phyloP scores from a whole-genome alignment of 257 asterid species.

The Fraxinus pennsylvanica region DNA sequence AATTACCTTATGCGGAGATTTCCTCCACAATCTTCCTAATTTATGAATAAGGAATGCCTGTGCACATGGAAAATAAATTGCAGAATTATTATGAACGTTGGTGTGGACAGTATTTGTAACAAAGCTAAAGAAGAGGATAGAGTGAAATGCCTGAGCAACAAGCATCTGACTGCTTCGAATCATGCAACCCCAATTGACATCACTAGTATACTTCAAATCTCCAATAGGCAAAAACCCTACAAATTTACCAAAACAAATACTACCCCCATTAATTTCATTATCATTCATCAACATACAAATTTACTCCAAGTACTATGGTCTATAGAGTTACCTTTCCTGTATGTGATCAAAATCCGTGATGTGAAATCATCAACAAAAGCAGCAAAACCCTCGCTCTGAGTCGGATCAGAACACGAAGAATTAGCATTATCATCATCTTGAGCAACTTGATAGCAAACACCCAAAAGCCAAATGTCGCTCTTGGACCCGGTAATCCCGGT shows the following conservation, averaged over 20 bases:
- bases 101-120: background rate
- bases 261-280: background rate
- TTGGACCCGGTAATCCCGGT: slow-evolving; percentile 52
- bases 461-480: slow-evolving; percentile 90
- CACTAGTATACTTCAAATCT: slow-evolving; percentile 50
- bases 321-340: slow-evolving; percentile 42
- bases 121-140: slow-evolving; percentile 3
- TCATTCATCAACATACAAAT: background rate
- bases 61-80: slow-evolving; percentile 12
- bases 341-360: slow-evolving; percentile 47
- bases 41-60: slow-evolving; percentile 83
- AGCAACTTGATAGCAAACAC: slow-evolving; percentile 68
- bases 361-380: slow-evolving; percentile 50
- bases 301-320: background rate
- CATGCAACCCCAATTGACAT: slow-evolving; percentile 60
- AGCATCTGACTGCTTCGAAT: slow-evolving; percentile 62
- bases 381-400: slow-evolving; percentile 48
- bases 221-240: slow-evolving; percentile 46
- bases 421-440: slow-evolving; percentile 47
- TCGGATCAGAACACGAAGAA: slow-evolving; percentile 35
- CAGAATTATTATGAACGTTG: background rate
- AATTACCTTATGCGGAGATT: slow-evolving; percentile 68
- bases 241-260: background rate
- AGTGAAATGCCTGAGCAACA: slow-evolving; percentile 44
- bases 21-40: slow-evolving; percentile 94